Base-by-base conservation (phyloP, 2,329 filamentous ascomycete species). In the Diaporthe caulivora region DNA sequence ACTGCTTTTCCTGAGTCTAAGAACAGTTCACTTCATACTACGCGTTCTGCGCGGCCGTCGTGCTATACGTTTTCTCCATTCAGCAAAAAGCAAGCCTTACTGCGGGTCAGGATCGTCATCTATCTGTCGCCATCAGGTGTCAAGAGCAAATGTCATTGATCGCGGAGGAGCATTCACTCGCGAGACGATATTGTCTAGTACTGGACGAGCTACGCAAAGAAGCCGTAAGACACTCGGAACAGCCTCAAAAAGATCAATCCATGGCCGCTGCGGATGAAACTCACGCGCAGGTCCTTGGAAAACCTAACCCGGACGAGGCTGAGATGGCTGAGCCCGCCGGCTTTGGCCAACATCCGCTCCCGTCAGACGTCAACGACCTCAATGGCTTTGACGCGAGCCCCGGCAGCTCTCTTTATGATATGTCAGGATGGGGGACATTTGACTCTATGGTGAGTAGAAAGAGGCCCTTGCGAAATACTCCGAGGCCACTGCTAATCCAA, bases 21-120 rank as follows among this genome's bases (percentile, higher is more conserved):
- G 3, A 3, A 21, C 29, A 82, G 81, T 82, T 83, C 57, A 81
- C 79, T 0, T 83, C 84, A 31, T 87, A 87, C 70, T 84, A 84
- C 69, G 84, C 82, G 1, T 87, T 86, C 57, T 85, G 80, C 17
- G 85, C 85, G 0, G 82, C 85, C 3, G 83, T 85, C 1, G 80
- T 86, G 1, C 77, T 87, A 2, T 87, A 87, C 71, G 82, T 87
- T 5, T 84, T 84, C 54, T 81, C 82, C 6, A 86, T 87, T 13
- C 85, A 85, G 54, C 78, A 83, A 80, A 1, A 75, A 78, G 5
- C 74, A 37, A 51, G n/a, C 77, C 4, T 76, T 78, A 3, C 75
- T 80, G 34, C 77, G 76, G 2, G 82, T 81, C 72, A 49, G 2
- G 21, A 21, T 17, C 68, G 26, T 9, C 73, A 82, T 37, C 82